A percentile compares a stretch with the other conserved stretches of the same genome.
These are phyloP conservation scores for Edaphochlamys debaryana DNA, from an alignment of 139 green algal species.

Conservation along the genomic window DNA sequence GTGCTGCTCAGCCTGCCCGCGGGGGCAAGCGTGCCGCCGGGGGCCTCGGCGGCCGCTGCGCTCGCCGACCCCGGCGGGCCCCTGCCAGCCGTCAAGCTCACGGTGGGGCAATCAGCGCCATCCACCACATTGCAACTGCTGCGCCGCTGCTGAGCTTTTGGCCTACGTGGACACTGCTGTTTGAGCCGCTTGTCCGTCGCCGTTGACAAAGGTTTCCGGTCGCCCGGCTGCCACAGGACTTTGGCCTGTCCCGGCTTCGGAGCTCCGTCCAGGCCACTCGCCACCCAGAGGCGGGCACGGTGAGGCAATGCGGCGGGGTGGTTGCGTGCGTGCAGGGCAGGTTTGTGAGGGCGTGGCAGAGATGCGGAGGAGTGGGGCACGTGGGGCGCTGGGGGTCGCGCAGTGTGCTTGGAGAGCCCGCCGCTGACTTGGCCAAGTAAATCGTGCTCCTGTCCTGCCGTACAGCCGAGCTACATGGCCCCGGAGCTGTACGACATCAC, in stretches of 20 bases:
- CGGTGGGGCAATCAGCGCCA: too few species aligned
- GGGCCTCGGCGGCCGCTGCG: too few species aligned
- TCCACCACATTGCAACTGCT: too few species aligned
- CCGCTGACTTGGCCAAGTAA: too few species aligned
- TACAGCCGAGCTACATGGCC: constrained; percentile 15
- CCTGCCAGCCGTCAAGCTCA: constrained; percentile 3
- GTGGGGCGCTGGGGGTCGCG: too few species aligned
- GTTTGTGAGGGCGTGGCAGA: not conserved
- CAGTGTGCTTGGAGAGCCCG: too few species aligned
- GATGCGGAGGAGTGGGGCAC: not conserved
- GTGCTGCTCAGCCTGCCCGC: constrained; percentile 33
- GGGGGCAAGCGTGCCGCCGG: too few species aligned
- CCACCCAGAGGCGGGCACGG: constrained; percentile 27
- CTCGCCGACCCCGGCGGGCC: not conserved
- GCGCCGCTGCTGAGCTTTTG: too few species aligned
- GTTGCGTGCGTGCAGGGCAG: too few species aligned
- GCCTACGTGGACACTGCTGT: too few species aligned
- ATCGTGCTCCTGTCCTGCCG: not conserved
- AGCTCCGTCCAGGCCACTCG: constrained; percentile 3
- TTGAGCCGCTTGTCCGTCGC: too few species aligned
- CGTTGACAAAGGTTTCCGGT: too few species aligned
- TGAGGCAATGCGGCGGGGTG: not conserved
- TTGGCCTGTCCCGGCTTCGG: constrained; percentile 22
- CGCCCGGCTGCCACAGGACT: not conserved
- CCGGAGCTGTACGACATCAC: constrained; percentile 30